Base-by-base conservation (phyloP, 805 yeast species). In the Jamesozyma lodderae region DNA sequence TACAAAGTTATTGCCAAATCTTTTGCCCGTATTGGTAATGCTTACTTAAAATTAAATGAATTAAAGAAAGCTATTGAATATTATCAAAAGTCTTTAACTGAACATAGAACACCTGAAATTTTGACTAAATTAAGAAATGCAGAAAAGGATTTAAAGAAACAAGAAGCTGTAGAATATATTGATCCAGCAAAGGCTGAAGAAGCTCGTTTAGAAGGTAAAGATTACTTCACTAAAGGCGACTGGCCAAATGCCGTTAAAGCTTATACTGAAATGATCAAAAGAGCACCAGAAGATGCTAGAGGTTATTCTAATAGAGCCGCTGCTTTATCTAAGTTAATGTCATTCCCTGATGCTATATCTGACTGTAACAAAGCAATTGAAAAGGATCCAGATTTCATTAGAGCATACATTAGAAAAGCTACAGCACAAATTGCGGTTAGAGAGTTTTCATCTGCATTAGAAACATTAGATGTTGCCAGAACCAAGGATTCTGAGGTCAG, bases 281-380 rank as follows among this genome's bases (percentile, higher is more conserved):
- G 99, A 62, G 87, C 88, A n/a, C 99, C 99, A 41, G 77, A 77
- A 40, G 97, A 92, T 63, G 94, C 94, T 18, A 78, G 96, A 63
- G 97, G 96, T 41, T 92, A 87, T 64, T 87, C 95, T 25, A 92
- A 92, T 69, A 82, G 99, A 66, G 98, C 99, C 37, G 98, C 98
- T 28, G 95, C 95, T 1, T 74, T 82, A 59, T 80, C 95, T 33
- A 92, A 92, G 65, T 75, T 92, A 50, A 77, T 90, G 83, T 85
- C 96, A 10, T 92, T 90, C 82, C 96, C 96, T 15, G 97, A 90
- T 50, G 96, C 95, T 14, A 80, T 92, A 41, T 73, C 74, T 52
- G 99, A 92, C 66, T 87, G 96, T 69, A 84, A 90, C 55, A 61
- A 66, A 41, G 99, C 98, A 26, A 84, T 92, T 52, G 77, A 74